Conservation (phyloP, 768 basidiomycete species). For the Rhodotorula sphaerocarpa region DNA sequence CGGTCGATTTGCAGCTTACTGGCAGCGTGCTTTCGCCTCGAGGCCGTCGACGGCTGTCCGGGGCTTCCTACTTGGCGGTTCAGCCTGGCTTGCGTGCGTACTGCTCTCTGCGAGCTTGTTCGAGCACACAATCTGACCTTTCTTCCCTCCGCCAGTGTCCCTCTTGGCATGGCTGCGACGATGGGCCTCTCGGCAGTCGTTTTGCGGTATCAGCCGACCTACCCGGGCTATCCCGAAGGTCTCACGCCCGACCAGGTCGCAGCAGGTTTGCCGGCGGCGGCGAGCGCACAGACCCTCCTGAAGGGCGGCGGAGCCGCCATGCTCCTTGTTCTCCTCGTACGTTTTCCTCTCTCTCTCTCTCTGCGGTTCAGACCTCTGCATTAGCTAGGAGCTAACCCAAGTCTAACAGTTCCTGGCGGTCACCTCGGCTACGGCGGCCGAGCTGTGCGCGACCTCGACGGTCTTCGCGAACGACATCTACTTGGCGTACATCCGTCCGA, state of each 20-base stretch:
- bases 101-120: too few species aligned
- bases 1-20: too few species aligned
- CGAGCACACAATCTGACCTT: too few species aligned
- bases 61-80: slow-evolving; percentile 78
- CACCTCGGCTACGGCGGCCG: slow-evolving; percentile 39
- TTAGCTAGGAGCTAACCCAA: too few species aligned
- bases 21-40: slow-evolving; percentile 64
- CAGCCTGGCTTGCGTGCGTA: slow-evolving; percentile 69
- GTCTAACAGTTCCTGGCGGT: slow-evolving; percentile 52
- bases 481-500: slow-evolving; percentile 63
- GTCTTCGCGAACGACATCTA: slow-evolving; percentile 55
- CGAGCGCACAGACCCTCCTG: slow-evolving; percentile 44
- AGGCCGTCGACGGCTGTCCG: slow-evolving; percentile 75
- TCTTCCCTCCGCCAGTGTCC: background rate
- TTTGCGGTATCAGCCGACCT: slow-evolving; percentile 2
- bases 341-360: too few species aligned
- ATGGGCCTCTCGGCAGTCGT: slow-evolving; percentile 10
- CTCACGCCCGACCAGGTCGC: slow-evolving; percentile 4
- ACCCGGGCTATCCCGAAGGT: slow-evolving; percentile 1
- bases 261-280: slow-evolving; percentile 19
- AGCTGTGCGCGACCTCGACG: slow-evolving; percentile 81
- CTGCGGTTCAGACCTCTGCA: too few species aligned
- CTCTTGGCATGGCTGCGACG: slow-evolving; percentile 6
- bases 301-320: slow-evolving; percentile 73
- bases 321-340: slow-evolving; percentile 67